phyloP scores from a whole-genome alignment of 306 rosid species.

The Leucaena leucocephala region DNA sequence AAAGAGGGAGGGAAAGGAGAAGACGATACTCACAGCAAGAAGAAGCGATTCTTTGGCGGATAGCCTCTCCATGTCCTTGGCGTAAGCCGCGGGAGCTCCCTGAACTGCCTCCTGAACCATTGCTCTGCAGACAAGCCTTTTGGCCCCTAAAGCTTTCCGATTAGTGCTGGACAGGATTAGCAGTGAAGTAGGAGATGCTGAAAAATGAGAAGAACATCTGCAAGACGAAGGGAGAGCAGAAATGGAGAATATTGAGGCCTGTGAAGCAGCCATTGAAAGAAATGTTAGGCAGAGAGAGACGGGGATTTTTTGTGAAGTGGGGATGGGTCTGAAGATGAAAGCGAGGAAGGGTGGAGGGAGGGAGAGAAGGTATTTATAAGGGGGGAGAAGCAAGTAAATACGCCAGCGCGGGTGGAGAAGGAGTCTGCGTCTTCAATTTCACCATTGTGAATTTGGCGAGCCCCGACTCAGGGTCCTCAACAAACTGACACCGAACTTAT shows the following conservation, averaged over 20 bases:
- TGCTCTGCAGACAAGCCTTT: constrained; percentile 46
- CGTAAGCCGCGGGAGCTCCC: constrained; percentile 89
- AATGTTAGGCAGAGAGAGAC: background rate
- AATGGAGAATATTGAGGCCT: constrained; percentile 40
- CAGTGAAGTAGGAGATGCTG: constrained; percentile 26
- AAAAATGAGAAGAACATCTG: constrained; percentile 29
- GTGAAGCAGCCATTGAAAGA: constrained; percentile 55
- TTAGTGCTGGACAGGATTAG: constrained; percentile 21
- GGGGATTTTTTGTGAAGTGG: background rate
- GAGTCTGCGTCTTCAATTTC: background rate
- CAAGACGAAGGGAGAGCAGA: constrained; percentile 44
- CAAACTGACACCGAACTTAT: background rate
- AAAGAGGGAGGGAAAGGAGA: background rate
- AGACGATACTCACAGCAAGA: constrained; percentile 72
- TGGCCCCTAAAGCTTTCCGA: constrained; percentile 13
- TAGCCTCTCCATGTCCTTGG: constrained; percentile 99
- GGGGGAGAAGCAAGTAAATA: background rate
- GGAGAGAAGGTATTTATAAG: background rate
- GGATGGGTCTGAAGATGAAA: background rate
- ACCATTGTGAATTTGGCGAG: background rate
- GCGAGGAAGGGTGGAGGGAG: background rate
- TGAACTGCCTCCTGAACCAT: constrained; percentile 85
- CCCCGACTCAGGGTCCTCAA: too few species aligned
- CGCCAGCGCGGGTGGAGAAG: background rate
- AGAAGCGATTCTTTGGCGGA: constrained; percentile 98